These are phyloP conservation scores for Chondrostereum purpureum DNA, from an alignment of 1,284 basidiomycete species.

Conservation along the genomic window DNA sequence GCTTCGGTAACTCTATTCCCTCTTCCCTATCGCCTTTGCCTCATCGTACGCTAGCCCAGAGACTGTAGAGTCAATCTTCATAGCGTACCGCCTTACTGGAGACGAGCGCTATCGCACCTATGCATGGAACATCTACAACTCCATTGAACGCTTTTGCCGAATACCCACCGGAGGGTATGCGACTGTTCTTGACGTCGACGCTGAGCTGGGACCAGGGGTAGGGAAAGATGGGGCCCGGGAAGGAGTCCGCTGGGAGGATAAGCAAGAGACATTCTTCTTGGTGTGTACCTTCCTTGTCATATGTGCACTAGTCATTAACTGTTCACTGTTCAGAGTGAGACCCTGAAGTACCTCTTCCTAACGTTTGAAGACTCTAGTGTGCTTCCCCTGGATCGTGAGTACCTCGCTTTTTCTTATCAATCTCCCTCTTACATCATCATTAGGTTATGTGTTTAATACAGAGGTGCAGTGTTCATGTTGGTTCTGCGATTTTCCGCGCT, in stretches of 20 bases:
- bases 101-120: slow-evolving; percentile 61
- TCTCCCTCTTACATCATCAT: not conserved
- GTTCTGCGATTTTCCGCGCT: not conserved
- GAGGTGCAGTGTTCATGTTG: slow-evolving; percentile 11
- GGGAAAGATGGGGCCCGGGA: slow-evolving; percentile 30
- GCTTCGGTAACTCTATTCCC: slow-evolving; percentile 34
- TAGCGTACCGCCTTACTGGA: slow-evolving; percentile 64
- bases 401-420: not conserved
- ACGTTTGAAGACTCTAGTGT: slow-evolving; percentile 19
- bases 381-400: slow-evolving; percentile 17
- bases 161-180: slow-evolving; percentile 63
- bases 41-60: slow-evolving; percentile 46
- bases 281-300: slow-evolving; percentile 1
- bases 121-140: slow-evolving; percentile 73
- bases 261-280: slow-evolving; percentile 74
- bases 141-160: slow-evolving; percentile 65
- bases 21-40: not conserved
- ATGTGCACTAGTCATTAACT: not conserved
- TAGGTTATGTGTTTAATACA: slow-evolving; percentile 21
- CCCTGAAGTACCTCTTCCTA: slow-evolving; percentile 21
- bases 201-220: not conserved
- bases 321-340: slow-evolving; percentile 13
- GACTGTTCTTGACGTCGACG: slow-evolving; percentile 62
- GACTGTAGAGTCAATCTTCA: slow-evolving; percentile 73
- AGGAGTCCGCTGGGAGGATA: slow-evolving; percentile 42